Evolutionary conservation across 805 yeast genomes (phyloP).

Genomic region (Isabelozyma rhagii): DNA sequence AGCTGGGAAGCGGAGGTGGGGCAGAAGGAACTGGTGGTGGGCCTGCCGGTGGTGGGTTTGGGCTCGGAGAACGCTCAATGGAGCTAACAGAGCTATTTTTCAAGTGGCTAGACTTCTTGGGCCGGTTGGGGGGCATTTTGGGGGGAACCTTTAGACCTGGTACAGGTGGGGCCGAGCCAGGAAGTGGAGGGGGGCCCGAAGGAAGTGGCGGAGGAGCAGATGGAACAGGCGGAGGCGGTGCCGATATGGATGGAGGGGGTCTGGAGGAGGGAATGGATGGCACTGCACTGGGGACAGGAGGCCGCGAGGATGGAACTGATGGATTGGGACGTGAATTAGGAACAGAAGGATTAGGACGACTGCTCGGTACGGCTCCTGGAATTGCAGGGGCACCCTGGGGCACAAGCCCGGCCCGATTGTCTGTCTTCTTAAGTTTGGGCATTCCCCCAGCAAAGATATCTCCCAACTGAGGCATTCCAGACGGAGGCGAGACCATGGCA

Average conservation of each 20-base stretch:
- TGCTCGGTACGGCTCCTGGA: conserved; percentile 15
- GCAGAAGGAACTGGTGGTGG: conserved; percentile 13
- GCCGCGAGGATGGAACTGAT: background rate
- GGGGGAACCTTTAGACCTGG: conserved; percentile 17
- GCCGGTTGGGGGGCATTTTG: conserved; percentile 38
- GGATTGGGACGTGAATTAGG: background rate
- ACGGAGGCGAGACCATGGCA: conserved; percentile 19
- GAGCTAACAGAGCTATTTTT: conserved; percentile 20
- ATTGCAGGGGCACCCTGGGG: conserved; percentile 38
- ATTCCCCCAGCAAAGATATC: conserved; percentile 77
- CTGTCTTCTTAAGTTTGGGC: conserved; percentile 57
- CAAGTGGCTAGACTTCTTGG: conserved; percentile 36
- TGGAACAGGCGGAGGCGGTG: conserved; percentile 14
- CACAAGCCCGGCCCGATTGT: conserved; percentile 34
- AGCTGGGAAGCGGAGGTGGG: conserved; percentile 6
- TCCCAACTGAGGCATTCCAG: conserved; percentile 53
- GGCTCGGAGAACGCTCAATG: conserved; percentile 11
- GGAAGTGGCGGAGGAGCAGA: conserved; percentile 10
- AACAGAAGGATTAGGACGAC: no score
- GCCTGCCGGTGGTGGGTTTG: conserved; percentile 14
- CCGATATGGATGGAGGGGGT: conserved; percentile 11
- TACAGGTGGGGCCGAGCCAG: conserved; percentile 7
- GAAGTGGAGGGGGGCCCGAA: conserved; percentile 3
- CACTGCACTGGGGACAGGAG: background rate
- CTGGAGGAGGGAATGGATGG: conserved; percentile 8